Evolutionary conservation across 1,284 basidiomycete species (phyloP), one percentile per base, ranked within the genome.

Genomic region (Leccinum pseudoinsigne): DNA sequence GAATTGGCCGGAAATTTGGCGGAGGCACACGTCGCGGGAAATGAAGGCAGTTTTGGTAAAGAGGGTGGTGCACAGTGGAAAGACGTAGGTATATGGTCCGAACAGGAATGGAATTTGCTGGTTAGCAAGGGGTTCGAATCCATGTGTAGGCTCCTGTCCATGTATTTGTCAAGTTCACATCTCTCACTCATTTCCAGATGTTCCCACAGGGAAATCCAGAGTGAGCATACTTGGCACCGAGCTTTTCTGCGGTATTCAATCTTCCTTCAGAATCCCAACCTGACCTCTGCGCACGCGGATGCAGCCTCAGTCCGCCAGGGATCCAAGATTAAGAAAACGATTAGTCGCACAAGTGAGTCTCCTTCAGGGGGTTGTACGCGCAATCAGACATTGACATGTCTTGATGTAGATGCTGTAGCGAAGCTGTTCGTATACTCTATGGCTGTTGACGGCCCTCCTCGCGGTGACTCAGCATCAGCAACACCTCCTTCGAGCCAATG

Each of bases 341-440:
- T 91, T 74, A 82, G 88, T 81, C 79, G 91, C 81, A 81, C 86
- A 78, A 77, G 90, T 94, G 61, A 69, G 84, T 74, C 14, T 51
- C 51, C 36, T 36, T 23, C 45, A 61, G 9, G 12, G 23, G 59
- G 5, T 34, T 47, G 26, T 18, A 36, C 23, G 6, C 51, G 28
- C 31, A 10, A 63, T 57, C 31, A 64, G 11, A 1, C 11, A 56
- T 50, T 9, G 18, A 68, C 26, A 34, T 14, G 21, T 42, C 23
- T 61, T 63, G 61, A 60, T 64, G n/a, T 59, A 95, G 89, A 85
- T 74, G 86, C 90, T 11, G 83, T 99, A 58, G 94, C 97, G 0
- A 92, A 90, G 70, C 80, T 98, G 51, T 85, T 99, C 63, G 87
- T 98, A 26, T 97, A 95, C 74, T 97, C 94, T 2, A 95, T 99